These are phyloP conservation scores for Auricularia heimuer DNA, from an alignment of 768 basidiomycete genomes.

Conservation along the genomic window DNA sequence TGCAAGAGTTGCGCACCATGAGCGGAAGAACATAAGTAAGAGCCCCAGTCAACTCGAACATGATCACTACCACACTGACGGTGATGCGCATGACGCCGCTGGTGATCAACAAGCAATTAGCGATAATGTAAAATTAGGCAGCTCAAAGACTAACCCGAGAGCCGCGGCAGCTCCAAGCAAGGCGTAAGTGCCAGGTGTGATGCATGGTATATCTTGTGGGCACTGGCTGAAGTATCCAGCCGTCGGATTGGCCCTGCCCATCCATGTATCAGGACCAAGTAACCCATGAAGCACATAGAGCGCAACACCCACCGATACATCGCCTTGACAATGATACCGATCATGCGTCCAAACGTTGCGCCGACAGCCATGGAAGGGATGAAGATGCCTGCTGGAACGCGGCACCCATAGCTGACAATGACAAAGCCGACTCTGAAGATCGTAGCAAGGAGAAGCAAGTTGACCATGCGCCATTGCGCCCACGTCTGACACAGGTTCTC, in stretches of 20 bases:
- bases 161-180: slow-evolving; percentile 96
- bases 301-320: slow-evolving; percentile 54
- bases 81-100: slow-evolving; percentile 97
- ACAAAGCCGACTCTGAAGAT: slow-evolving; percentile 80
- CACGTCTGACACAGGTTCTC: slow-evolving; percentile 87
- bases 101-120: slow-evolving; percentile 1
- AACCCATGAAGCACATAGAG: background rate
- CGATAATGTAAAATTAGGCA: background rate
- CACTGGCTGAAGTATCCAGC: slow-evolving; percentile 88
- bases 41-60: slow-evolving; percentile 98
- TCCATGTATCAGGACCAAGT: slow-evolving; percentile 5
- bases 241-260: slow-evolving; percentile 79
- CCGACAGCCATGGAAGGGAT: slow-evolving; percentile 99
- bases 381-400: slow-evolving; percentile 96
- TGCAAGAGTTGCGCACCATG: slow-evolving; percentile 52
- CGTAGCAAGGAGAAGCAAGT: slow-evolving; percentile 85
- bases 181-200: slow-evolving; percentile 97
- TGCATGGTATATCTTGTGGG: slow-evolving; percentile 86
- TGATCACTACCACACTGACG: slow-evolving; percentile 96
- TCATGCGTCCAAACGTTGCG: slow-evolving; percentile 92
- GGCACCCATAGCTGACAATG: slow-evolving; percentile 88
- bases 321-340: slow-evolving; percentile 93
- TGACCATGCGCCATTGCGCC: slow-evolving; percentile 90
- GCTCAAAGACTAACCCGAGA: slow-evolving; percentile 48
- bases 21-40: slow-evolving; percentile 94